Evolutionary conservation across 192 early-diverging fungal genomes (phyloP).

Genomic region (Backusella psychrophila): DNA sequence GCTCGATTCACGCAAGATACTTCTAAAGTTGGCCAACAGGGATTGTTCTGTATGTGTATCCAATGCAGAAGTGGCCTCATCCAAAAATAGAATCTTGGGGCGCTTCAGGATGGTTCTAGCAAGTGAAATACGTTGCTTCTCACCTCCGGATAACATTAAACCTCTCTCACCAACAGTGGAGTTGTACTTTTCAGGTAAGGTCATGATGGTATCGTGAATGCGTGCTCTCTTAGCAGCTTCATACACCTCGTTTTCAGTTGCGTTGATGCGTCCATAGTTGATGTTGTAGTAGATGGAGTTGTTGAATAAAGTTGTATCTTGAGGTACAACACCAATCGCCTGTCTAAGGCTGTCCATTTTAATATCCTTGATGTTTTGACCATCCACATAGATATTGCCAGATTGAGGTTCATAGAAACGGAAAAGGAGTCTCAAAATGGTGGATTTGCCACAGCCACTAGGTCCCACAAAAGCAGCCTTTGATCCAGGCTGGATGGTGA

Average conservation of each 20-base stretch:
- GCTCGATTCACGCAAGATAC: conserved; percentile 64
- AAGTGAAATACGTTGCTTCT: conserved; percentile 73
- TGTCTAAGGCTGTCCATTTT: conserved; percentile 76
- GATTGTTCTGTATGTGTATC: conserved; percentile 86
- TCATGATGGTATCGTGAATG: conserved; percentile 60
- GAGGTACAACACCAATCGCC: conserved; percentile 85
- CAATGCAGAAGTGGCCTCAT: conserved; percentile 91
- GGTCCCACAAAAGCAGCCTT: conserved; percentile 93
- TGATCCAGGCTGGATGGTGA: conserved; percentile 83
- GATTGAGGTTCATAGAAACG: conserved; percentile 88
- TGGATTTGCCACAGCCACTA: conserved; percentile 91
- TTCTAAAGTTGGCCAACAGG: conserved; percentile 84
- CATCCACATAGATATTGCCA: conserved; percentile 85
- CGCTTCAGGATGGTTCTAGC: conserved; percentile 94
- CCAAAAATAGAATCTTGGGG: conserved; percentile 82
- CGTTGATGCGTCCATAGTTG: conserved; percentile 76
- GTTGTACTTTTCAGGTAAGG: conserved; percentile 58
- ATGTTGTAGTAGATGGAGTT: conserved; percentile 92
- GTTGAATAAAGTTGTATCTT: conserved; percentile 95
- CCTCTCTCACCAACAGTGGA: conserved; percentile 73
- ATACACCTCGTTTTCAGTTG: conserved; percentile 57
- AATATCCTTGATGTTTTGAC: conserved; percentile 78
- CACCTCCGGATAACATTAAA: conserved; percentile 64
- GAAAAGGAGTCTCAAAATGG: conserved; percentile 82
- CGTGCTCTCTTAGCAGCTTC: conserved; percentile 56